Base-by-base conservation (phyloP, 768 basidiomycete genomes). In the Collybia nuda region DNA sequence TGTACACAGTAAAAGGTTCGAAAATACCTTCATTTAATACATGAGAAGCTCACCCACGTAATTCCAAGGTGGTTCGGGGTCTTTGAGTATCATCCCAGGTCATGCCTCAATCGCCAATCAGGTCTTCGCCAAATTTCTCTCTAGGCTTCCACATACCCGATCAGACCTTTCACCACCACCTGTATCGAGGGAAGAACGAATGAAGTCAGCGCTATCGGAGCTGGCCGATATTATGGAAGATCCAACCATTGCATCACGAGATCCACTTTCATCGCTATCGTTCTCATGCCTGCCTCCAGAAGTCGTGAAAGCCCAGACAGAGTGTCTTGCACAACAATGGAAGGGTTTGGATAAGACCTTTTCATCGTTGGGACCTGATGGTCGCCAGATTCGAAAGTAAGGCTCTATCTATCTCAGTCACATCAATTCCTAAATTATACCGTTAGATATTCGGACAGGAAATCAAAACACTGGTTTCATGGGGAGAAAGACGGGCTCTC, bases 1-100 rank as follows among this genome's bases (percentile, higher is more conserved):
- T 88, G 1, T 86, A 80, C 53, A 70, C 75, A 19, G 76, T 90
- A 37, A 85, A 80, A 76, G 85, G 88, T 86, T 43, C 17, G 21
- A 38, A 21, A 23, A 42, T 19, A 46, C 18, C n/a, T 24, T 37
- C 18, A 24, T 42, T 15, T 5, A 50, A 15, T 17, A 6, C 22
- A 12, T 38, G 12, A 18, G 23, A 38, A 15, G 50, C 29, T 32
- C 32, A 39, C 48, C 36, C 42, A 43, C 12, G 2, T 7, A 43
- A n/a, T 52, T 22, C 22, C 18, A 54, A 86, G 85, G 84, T 54
- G 82, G 73, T 47, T 69, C 72, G 40, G 80, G 78, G 2, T 78
- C 74, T 58, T 61, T 89, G 36, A 78, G 77, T 57, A 67, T 88
- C 47, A 61, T 80, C 12, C 77, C 79, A 2, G 74, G 80, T 6